These are phyloP conservation scores for Aspergillus cristatus DNA, from an alignment of 495 filamentous ascomycete genomes.

Conservation along the genomic window DNA sequence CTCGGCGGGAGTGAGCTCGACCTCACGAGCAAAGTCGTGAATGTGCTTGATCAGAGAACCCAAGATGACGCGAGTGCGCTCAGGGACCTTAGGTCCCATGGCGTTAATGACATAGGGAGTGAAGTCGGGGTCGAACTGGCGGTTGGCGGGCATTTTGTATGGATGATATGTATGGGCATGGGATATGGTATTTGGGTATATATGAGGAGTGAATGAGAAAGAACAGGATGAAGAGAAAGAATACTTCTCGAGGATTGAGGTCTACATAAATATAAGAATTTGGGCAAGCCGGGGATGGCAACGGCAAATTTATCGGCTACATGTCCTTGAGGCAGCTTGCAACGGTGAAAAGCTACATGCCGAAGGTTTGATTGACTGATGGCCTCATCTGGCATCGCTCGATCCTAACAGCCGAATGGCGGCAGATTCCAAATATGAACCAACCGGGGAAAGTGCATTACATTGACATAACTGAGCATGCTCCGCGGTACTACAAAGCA, in stretches of 20 bases:
- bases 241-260: conserved; percentile 1
- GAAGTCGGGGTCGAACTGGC: conserved; percentile 63
- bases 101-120: conserved; percentile 64
- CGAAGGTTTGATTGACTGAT: no score
- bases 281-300: conserved; percentile 8
- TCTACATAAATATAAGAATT: conserved; percentile 12
- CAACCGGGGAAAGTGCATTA: no score
- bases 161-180: conserved; percentile 1
- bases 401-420: no score
- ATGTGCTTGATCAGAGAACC: conserved; percentile 61
- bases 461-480: no score
- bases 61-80: conserved; percentile 57
- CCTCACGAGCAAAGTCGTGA: conserved; percentile 77
- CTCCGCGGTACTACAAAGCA: no score
- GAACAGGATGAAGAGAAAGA: conserved; percentile 1
- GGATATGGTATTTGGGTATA: neutral
- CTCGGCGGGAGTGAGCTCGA: conserved; percentile 70
- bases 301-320: conserved; percentile 25
- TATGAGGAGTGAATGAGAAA: no score
- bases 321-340: no score
- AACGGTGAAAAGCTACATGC: no score
- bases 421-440: no score
- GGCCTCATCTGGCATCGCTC: no score
- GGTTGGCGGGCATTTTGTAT: conserved; percentile 24
- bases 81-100: conserved; percentile 64